Evolutionary conservation across 176 grass and related monocot genomes (phyloP).

Genomic region (Carex parvula): DNA sequence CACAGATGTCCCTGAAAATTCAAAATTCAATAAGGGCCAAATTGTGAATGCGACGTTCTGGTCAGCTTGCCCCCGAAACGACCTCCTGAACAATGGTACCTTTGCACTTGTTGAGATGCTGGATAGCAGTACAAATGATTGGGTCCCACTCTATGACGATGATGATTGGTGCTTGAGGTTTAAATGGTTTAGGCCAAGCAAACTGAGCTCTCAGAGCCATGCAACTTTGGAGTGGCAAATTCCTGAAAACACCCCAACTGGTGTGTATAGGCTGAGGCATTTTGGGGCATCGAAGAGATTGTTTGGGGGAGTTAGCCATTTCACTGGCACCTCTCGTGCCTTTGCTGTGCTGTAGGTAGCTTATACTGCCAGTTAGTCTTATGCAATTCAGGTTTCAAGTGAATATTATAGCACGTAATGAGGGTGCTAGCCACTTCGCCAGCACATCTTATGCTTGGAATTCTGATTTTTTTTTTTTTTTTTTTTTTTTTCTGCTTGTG

Average conservation of each 20-base stretch:
- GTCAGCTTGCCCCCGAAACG: slow-evolving; percentile 92
- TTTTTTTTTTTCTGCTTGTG: too few relatives aligned
- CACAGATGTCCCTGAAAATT: slow-evolving; percentile 58
- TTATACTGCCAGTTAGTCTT: background rate
- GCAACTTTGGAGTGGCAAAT: slow-evolving; percentile 80
- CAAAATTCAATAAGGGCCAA: slow-evolving; percentile 54
- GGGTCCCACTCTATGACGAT: slow-evolving; percentile 74
- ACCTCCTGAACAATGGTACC: slow-evolving; percentile 69
- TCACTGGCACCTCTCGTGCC: slow-evolving; percentile 72
- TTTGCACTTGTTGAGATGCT: slow-evolving; percentile 77
- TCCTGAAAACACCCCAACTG: slow-evolving; percentile 49
- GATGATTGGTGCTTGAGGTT: slow-evolving; percentile 87
- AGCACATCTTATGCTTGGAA: background rate
- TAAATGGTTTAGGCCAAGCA: slow-evolving; percentile 74
- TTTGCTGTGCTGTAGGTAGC: slow-evolving; percentile 53
- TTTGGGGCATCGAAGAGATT: slow-evolving; percentile 79
- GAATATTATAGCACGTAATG: too few relatives aligned
- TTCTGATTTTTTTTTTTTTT: background rate
- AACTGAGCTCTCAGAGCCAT: slow-evolving; percentile 59
- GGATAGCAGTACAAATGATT: slow-evolving; percentile 31
- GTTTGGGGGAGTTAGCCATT: slow-evolving; percentile 63
- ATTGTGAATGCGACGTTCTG: slow-evolving; percentile 76
- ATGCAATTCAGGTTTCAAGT: too few relatives aligned
- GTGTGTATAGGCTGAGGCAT: slow-evolving; percentile 88
- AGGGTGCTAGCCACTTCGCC: too few relatives aligned